A percentile compares a stretch with the other conserved stretches of the same genome.
These are phyloP conservation scores for Penicillium chermesinum DNA, from an alignment of 495 filamentous ascomycete genomes.

Conservation along the genomic window DNA sequence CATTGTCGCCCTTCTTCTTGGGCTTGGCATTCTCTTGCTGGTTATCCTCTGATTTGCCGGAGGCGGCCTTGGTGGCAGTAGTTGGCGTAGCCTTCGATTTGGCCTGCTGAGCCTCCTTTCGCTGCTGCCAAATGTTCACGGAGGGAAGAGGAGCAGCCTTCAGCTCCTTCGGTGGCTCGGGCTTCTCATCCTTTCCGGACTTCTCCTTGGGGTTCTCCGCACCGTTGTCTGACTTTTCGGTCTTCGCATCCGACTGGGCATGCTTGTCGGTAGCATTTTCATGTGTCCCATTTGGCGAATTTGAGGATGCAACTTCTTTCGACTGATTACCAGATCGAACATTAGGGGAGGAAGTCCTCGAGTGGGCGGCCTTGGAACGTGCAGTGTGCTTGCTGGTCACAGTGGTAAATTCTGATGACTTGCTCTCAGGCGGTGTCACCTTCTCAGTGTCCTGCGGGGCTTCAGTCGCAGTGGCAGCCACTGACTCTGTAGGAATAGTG, in stretches of 20 bases:
- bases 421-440: conserved; percentile 17
- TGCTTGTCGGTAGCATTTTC: conserved; percentile 65
- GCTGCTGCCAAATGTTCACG: conserved; percentile 81
- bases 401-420: conserved; percentile 31
- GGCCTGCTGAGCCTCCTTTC: conserved; percentile 63
- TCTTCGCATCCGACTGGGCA: conserved; percentile 48
- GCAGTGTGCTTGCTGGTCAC: conserved; percentile 28
- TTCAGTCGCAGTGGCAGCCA: conserved; percentile 22
- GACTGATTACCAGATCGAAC: conserved; percentile 57
- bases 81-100: conserved; percentile 53
- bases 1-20: conserved; percentile 44
- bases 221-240: conserved; percentile 26
- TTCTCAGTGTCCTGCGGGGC: conserved; percentile 25
- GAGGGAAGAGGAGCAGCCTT: conserved; percentile 74
- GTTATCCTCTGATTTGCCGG: conserved; percentile 36
- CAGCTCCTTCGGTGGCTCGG: conserved; percentile 54
- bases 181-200: conserved; percentile 28
- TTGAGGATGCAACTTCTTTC: conserved; percentile 68
- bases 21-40: conserved; percentile 41
- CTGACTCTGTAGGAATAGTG: conserved; percentile 15
- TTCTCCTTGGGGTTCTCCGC: conserved; percentile 35
- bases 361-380: conserved; percentile 35
- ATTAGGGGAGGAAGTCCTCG: conserved; percentile 63
- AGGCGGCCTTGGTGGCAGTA: conserved; percentile 22
- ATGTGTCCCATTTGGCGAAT: conserved; percentile 57